Evolutionary conservation across 768 basidiomycete species (phyloP).

Genomic region (Leccinellum luteum): DNA sequence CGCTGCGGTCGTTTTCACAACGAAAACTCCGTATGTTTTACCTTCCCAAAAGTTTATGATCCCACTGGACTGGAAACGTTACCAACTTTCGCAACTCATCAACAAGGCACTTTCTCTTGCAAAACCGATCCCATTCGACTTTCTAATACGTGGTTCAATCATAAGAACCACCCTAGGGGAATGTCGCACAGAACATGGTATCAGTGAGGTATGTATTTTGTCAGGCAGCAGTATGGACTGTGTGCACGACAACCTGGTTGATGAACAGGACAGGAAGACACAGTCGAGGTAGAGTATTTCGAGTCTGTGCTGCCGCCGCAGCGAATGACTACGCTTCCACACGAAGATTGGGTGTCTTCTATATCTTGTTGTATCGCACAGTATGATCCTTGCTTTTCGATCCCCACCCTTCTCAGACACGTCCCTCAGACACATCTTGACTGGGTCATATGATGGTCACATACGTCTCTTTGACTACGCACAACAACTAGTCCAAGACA

Average conservation of each 20-base stretch:
- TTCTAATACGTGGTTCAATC: constrained; percentile 81
- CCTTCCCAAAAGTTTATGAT: constrained; percentile 86
- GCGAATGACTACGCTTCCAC: constrained; percentile 72
- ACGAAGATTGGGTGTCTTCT: constrained; percentile 87
- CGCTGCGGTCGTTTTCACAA: constrained; percentile 19
- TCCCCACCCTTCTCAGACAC: neutral
- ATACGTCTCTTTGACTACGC: constrained; percentile 74
- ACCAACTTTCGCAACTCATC: constrained; percentile 93
- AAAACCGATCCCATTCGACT: constrained; percentile 88
- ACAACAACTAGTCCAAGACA: constrained; percentile 50
- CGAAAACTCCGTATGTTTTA: constrained; percentile 19
- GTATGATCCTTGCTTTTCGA: constrained; percentile 6
- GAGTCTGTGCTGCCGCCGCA: constrained; percentile 86
- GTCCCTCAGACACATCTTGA: constrained; percentile 58
- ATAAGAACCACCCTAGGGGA: constrained; percentile 67
- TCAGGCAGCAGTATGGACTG: neutral
- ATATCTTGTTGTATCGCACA: constrained; percentile 30
- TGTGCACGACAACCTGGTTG: constrained; percentile 5
- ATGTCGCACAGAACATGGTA: constrained; percentile 69
- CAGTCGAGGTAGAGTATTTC: constrained; percentile 89
- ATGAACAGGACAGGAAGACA: constrained; percentile 64
- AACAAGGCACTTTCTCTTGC: constrained; percentile 85
- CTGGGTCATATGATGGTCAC: constrained; percentile 78
- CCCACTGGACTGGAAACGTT: constrained; percentile 87
- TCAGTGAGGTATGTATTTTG: constrained; percentile 55